Evolutionary conservation across 768 basidiomycete species (phyloP).

Genomic region (Hygrophorus pudorinus): DNA sequence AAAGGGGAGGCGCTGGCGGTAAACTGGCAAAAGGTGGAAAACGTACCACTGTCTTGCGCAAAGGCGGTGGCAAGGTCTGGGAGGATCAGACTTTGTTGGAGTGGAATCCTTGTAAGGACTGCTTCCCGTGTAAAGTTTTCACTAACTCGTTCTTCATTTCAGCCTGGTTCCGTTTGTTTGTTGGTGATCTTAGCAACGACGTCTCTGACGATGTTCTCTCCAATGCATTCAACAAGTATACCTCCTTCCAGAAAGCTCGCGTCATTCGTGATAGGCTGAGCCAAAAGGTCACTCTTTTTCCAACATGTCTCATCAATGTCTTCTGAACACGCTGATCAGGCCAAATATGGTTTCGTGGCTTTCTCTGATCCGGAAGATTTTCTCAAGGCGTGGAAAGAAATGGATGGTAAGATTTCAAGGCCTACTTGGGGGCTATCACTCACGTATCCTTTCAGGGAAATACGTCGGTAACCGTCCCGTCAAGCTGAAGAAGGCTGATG

Average conservation of each 20-base stretch:
- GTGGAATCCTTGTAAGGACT: slow-evolving; percentile 85
- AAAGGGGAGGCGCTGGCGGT: slow-evolving; percentile 76
- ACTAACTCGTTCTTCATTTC: slow-evolving; percentile 8
- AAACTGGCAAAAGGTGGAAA: slow-evolving; percentile 87
- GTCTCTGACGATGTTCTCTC: slow-evolving; percentile 92
- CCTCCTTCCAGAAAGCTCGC: slow-evolving; percentile 89
- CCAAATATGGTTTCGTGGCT: slow-evolving; percentile 94
- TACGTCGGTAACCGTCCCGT: slow-evolving; percentile 99
- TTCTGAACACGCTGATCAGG: slow-evolving; percentile 33
- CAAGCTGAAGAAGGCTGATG: slow-evolving; percentile 90
- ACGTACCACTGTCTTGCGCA: slow-evolving; percentile 86
- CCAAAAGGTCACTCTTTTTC: slow-evolving; percentile 56
- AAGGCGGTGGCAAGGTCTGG: slow-evolving; percentile 96
- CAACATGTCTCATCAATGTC: neutral
- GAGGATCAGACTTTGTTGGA: slow-evolving; percentile 96
- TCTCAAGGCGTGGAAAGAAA: slow-evolving; percentile 97
- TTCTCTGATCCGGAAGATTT: slow-evolving; percentile 99
- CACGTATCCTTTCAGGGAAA: slow-evolving; percentile 50
- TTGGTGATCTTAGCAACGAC: slow-evolving; percentile 96
- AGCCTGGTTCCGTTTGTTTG: slow-evolving; percentile 98
- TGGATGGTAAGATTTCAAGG: slow-evolving; percentile 67
- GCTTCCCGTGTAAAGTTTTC: neutral
- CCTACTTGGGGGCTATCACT: slow-evolving; percentile 1
- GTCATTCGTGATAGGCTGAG: slow-evolving; percentile 93
- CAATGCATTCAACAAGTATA: slow-evolving; percentile 88